Evolutionary conservation across 768 basidiomycete species (phyloP), one percentile per base, ranked within the genome.

Genomic region (Pisolithus sp.): DNA sequence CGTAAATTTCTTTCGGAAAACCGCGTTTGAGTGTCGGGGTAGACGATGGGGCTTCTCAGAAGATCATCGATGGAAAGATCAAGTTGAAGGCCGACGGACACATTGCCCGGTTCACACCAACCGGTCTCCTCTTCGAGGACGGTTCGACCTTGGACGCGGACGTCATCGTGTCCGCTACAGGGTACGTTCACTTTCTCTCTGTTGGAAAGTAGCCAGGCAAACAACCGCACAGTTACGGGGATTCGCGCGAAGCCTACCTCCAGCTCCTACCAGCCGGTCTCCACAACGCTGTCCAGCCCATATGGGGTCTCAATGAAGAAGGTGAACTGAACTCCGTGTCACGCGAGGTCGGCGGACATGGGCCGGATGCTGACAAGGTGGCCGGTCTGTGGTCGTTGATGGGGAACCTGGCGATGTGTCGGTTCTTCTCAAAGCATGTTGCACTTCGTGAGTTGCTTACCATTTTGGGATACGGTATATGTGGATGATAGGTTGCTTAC

Each of bases 351-450:
- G 82, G 82, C 21, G 59, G 77, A 18, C 70, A 51, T 1, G 13
- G 43, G n/a, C 46, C 56, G 26, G 51, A 61, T 3, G 58, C 52
- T 0, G 45, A 60, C 7, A 50, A 45, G 31, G 28, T 62, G 10
- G 53, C 54, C 26, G 67, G 63, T 18, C 51, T 82, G 38, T 86
- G 82, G 81, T 74, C 67, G 53, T 77, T 80, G 73, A 71, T 81
- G 66, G 84, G 85, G 9, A 84, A 83, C 59, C 63, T 86, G 6
- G 80, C 80, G 0, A 54, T 80, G 54, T 79, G 77, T 51, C 73
- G 85, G 0, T 86, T 85, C 74, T 75, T 83, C 63, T 85, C 85
- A 5, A 84, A 78, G 53, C 81, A 81, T 58, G 47, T 86, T 31
- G 83, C 82, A 0, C 70, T 85, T 41, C 82, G 82, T 85, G 60